phyloP scores from a whole-genome alignment of 78 protist species.

The Polysphondylium violaceum region DNA sequence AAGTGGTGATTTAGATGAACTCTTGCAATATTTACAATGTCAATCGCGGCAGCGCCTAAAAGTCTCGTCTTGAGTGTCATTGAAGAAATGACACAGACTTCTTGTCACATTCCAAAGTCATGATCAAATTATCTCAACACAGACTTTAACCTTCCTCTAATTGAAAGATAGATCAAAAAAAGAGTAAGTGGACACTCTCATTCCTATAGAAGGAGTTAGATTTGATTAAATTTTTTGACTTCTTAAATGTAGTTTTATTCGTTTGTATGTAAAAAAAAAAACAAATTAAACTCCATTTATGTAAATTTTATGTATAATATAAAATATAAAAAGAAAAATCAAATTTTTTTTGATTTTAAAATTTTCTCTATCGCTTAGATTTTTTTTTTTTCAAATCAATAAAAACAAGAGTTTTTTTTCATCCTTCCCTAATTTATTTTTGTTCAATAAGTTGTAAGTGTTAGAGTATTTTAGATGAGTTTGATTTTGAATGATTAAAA shows the following conservation, averaged over 20 bases:
- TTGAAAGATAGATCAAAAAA: conserved; percentile 63
- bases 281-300: not conserved
- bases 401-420: not conserved
- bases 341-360: no score
- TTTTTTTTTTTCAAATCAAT: no score
- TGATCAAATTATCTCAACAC: conserved; percentile 64
- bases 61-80: conserved; percentile 60
- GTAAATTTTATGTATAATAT: no score
- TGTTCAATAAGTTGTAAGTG: not conserved
- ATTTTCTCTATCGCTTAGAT: no score
- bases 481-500: conserved; percentile 4
- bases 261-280: no score
- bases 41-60: conserved; percentile 46
- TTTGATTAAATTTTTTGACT: not conserved
- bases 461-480: not conserved
- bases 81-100: conserved; percentile 62
- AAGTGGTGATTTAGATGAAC: conserved; percentile 71
- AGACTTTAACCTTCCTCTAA: conserved; percentile 41
- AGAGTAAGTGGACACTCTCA: conserved; percentile 60
- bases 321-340: no score
- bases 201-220: not conserved
- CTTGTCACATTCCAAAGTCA: conserved; percentile 27
- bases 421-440: not conserved
- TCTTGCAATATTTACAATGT: conserved; percentile 34
- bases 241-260: not conserved